Base-by-base conservation (phyloP, 2,329 filamentous ascomycete species). In the Dryadomyces sulphureus region DNA sequence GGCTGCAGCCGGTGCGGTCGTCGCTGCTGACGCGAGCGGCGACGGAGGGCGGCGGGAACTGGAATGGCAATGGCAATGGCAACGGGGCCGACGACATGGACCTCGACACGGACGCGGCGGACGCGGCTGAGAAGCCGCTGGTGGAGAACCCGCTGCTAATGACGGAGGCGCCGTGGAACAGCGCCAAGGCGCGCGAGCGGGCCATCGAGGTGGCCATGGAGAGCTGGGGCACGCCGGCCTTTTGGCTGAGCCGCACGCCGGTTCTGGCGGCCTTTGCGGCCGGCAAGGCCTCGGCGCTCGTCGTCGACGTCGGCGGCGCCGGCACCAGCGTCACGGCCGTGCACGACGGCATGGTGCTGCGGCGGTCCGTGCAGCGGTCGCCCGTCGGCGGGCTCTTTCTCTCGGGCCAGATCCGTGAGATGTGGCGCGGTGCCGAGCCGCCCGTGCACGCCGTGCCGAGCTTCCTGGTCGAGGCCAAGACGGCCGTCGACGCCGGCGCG, bases 171-270 rank as follows among this genome's bases (percentile, higher is more conserved):
- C 84, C 86, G 11, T 96, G 90, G 89, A 96, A 94, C 64, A 74
- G 79, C 22, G 65, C 76, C 38, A 95, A 95, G 68, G 78, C 84
- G 49, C 75, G 93, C 49, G 92, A 98, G 67, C 94, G 92, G 74
- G 81, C 83, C 36, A 90, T 95, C 57, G 92, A 98, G 67, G 79
- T 96, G 52, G 88, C 87, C 49, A 95, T 98, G 81, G 92, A 98
- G 70, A 85, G 79, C 59, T 98, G 92, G 88, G 89, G 87, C 24
- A 84, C 83, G 47, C 92, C 92, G 17, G 92, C 92, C 5, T 96
- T 95, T 64, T 98, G 90, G 74, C 70, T 96, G 50, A 86, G 86
- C 52, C 80, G 86, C 58, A 93, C 81, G 45, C 88, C 90, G 22
- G 89, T 95, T 38, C 75, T 95, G 60, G 81, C 90, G 46, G 84